phyloP scores from a whole-genome alignment of 495 filamentous ascomycete species.

The Daldinia decipiens region DNA sequence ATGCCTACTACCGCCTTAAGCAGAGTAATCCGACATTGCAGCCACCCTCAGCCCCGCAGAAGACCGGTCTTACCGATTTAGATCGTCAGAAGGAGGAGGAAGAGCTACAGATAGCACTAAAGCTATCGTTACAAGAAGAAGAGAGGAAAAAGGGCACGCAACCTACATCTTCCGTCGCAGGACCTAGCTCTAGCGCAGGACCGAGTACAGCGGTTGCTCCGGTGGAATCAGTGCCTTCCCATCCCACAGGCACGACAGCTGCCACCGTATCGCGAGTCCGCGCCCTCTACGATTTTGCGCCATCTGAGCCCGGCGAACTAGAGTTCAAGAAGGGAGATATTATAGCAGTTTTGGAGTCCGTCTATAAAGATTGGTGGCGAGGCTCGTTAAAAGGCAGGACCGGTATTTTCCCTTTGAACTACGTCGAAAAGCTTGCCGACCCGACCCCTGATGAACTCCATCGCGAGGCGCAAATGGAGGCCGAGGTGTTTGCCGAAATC shows the following conservation, averaged over 20 bases:
- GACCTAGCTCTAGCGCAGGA: slow-evolving; percentile 47
- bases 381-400: slow-evolving; percentile 93
- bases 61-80: slow-evolving; percentile 85
- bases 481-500: slow-evolving; percentile 97
- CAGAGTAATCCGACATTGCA: slow-evolving; percentile 87
- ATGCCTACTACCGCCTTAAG: slow-evolving; percentile 90
- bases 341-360: slow-evolving; percentile 95
- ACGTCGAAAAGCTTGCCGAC: slow-evolving; percentile 96
- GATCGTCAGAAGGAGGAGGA: slow-evolving; percentile 98
- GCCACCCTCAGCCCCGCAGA: slow-evolving; percentile 90
- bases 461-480: slow-evolving; percentile 95
- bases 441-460: slow-evolving; percentile 95
- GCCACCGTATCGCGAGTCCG: slow-evolving; percentile 95
- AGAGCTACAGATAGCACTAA: slow-evolving; percentile 95
- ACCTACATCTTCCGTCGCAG: slow-evolving; percentile 38
- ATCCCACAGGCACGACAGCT: slow-evolving; percentile 79
- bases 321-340: slow-evolving; percentile 97
- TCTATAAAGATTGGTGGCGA: slow-evolving; percentile 99
- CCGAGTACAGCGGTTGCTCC: slow-evolving; percentile 40
- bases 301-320: slow-evolving; percentile 91
- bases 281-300: slow-evolving; percentile 93
- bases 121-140: slow-evolving; percentile 88
- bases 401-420: slow-evolving; percentile 98
- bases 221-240: slow-evolving; percentile 50
- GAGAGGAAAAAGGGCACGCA: slow-evolving; percentile 59